phyloP scores from a whole-genome alignment of 2,329 filamentous ascomycete species.

The Lachnellula suecica region DNA sequence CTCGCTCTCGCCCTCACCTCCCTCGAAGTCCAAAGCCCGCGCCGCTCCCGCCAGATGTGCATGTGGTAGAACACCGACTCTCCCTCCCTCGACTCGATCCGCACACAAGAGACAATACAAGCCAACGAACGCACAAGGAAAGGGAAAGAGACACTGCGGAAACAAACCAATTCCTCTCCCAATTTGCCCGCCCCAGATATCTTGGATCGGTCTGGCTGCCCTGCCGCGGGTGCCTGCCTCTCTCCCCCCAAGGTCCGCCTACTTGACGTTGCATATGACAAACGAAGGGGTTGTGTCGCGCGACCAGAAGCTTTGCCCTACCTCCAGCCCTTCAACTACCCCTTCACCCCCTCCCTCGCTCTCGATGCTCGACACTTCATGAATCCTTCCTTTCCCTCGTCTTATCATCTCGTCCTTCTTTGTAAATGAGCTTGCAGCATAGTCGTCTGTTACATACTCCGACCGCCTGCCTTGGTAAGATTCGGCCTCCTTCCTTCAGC shows the following conservation, averaged over 20 bases:
- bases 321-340: constrained; percentile 30
- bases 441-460: constrained; percentile 33
- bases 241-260: constrained; percentile 25
- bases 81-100: no score
- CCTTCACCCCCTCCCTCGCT: constrained; percentile 21
- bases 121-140: constrained; percentile 12
- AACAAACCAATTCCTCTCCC: no score
- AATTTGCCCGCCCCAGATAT: no score
- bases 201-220: constrained; percentile 15
- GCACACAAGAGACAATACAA: no score
- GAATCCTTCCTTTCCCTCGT: constrained; percentile 21
- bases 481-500: constrained; percentile 9
- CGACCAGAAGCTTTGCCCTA: constrained; percentile 28
- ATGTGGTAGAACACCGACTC: constrained; percentile 22
- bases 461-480: constrained; percentile 29
- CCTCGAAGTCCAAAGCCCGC: neutral
- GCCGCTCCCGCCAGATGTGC: constrained; percentile 8
- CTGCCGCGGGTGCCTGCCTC: constrained; percentile 31
- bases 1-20: no score
- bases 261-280: constrained; percentile 34
- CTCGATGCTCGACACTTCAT: constrained; percentile 31
- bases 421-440: constrained; percentile 34
- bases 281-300: constrained; percentile 36
- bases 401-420: constrained; percentile 17
- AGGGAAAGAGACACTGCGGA: constrained; percentile 19